Base-by-base conservation (phyloP, 1,284 basidiomycete genomes). In the Ustilago esculenta region DNA sequence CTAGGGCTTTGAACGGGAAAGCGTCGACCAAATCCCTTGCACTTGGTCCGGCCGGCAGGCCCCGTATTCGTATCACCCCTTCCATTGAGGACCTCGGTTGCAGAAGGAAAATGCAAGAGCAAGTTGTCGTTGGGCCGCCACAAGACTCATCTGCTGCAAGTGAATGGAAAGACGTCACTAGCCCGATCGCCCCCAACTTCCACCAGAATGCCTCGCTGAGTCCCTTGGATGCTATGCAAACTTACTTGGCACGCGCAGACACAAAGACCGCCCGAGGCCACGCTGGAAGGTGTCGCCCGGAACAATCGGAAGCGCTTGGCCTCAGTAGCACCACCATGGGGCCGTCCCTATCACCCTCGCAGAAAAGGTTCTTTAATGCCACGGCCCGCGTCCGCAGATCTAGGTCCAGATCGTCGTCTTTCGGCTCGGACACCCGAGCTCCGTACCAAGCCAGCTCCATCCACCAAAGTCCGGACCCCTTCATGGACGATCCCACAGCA, bases 41-140 rank as follows among this genome's bases (percentile, higher is more conserved):
- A 12, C 44, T 57, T 4, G 56, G 59, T 11, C 25, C 50, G 25
- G 39, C 66, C 5, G 48, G 49, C 2, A 48, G 67, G 14, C 76
- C 76, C 4, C 58, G 72, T 11, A 78, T 78, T 36, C 61, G 74
- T 25, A 76, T 78, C 46, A 78, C 76, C 21, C 75, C 76, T 5
- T 76, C 75, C 29, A 72, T 71, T 14, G 76, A 78, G 29, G 76
- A 78, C 27, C 55, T 78, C 4, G 72, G 69, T 21, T 47, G 64
- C 7, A 42, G 70, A 12, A 25, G 71, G 8, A 53, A 67, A 40
- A 46, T 50, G 48, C 64, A 68, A 6, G 63, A 60, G 21, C 59
- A 60, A 15, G 37, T 59, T 33, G 35, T 70, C 1, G 30, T 36
- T 8, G 60, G 55, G 15, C 55, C 55, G 9, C 25, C 45, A 12